phyloP scores from a whole-genome alignment of 2,329 filamentous ascomycete genomes.

The Aspergillus transmontanensis region DNA sequence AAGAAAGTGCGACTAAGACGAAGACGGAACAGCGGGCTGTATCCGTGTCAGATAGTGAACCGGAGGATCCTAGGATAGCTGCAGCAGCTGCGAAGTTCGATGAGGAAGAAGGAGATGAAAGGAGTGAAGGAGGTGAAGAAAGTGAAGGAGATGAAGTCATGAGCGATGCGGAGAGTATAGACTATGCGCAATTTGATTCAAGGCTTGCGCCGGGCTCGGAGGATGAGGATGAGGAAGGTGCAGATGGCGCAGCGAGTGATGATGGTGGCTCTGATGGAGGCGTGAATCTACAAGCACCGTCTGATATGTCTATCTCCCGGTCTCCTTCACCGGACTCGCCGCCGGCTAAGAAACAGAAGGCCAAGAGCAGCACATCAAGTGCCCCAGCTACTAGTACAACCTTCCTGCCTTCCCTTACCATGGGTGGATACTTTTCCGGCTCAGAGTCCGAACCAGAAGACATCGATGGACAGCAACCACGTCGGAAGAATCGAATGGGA shows the following conservation, averaged over 20 bases:
- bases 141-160: constrained; percentile 18
- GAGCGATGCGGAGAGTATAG: constrained; percentile 30
- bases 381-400: constrained; percentile 45
- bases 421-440: constrained; percentile 65
- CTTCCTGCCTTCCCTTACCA: constrained; percentile 63
- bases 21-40: constrained; percentile 1
- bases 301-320: constrained; percentile 38
- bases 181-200: constrained; percentile 35
- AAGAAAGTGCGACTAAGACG: not conserved
- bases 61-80: not conserved
- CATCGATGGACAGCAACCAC: constrained; percentile 44
- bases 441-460: constrained; percentile 59
- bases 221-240: constrained; percentile 27
- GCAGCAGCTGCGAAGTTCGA: constrained; percentile 12
- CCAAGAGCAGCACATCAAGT: constrained; percentile 27
- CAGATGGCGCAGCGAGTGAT: constrained; percentile 22
- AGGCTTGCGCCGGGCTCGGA: constrained; percentile 37
- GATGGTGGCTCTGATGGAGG: constrained; percentile 14
- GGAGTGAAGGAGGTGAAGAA: constrained; percentile 25
- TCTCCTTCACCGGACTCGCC: constrained; percentile 35
- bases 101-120: constrained; percentile 15
- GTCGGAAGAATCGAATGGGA: constrained; percentile 63
- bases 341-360: constrained; percentile 19
- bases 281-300: constrained; percentile 20
- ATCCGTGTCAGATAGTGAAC: not conserved